Conservation (phyloP, 176 grass and related monocot genomes). For the Carex cristatella region DNA sequence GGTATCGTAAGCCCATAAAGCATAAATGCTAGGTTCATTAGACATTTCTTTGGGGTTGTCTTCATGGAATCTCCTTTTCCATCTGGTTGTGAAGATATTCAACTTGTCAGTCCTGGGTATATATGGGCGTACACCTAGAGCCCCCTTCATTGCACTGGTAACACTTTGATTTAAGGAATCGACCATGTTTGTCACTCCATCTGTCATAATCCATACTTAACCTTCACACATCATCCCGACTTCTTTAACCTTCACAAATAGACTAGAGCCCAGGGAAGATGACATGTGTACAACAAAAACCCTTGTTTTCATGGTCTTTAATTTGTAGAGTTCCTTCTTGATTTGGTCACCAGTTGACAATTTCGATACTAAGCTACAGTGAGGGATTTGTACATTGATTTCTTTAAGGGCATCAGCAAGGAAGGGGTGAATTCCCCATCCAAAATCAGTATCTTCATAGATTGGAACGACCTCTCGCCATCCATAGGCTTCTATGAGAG, state of each 20-base stretch:
- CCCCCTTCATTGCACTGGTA: conserved; percentile 34
- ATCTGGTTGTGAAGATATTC: conserved; percentile 26
- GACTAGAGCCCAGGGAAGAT: neutral
- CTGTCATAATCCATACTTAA: conserved; percentile 69
- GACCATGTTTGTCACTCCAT: conserved; percentile 42
- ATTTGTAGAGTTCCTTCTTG: conserved; percentile 9
- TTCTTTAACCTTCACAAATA: conserved; percentile 17
- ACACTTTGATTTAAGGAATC: conserved; percentile 2
- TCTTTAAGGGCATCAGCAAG: conserved; percentile 32
- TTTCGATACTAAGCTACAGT: conserved; percentile 2
- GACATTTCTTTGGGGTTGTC: conserved; percentile 16
- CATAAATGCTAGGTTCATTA: conserved; percentile 42
- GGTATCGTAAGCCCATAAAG: conserved; percentile 67
- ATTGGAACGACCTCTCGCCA: conserved; percentile 30
- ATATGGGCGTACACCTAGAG: conserved; percentile 38
- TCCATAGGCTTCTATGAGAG: conserved; percentile 24
- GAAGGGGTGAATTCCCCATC: conserved; percentile 11
- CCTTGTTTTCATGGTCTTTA: conserved; percentile 49
- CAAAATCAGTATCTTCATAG: conserved; percentile 29
- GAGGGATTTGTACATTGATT: conserved; percentile 15
- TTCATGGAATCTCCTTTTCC: conserved; percentile 38
- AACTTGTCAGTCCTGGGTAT: conserved; percentile 4
- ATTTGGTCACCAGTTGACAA: conserved; percentile 14
- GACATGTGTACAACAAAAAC: conserved; percentile 43
- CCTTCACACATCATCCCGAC: conserved; percentile 46